Percentiles rank a stretch among this genome's conserved stretches.
Evolutionary conservation across 176 grass and related monocot species (phyloP).

Genomic region (Lolium rigidum): DNA sequence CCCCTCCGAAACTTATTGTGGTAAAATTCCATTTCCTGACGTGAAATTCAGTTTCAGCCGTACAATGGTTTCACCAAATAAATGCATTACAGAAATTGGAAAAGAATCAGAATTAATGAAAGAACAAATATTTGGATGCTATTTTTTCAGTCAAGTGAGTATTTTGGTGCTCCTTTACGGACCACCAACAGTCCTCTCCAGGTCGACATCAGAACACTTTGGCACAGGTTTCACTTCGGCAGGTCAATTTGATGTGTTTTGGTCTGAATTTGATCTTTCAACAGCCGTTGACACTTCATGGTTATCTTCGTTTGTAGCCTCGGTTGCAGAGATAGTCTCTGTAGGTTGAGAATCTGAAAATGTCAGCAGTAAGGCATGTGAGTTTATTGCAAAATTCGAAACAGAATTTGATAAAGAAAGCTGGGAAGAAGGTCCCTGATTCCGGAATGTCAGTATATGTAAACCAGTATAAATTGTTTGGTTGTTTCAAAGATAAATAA

Average conservation of each 20-base stretch:
- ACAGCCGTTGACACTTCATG: constrained; percentile 37
- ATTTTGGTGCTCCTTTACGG: constrained; percentile 29
- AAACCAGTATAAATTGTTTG: neutral
- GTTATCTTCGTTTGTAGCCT: constrained; percentile 39
- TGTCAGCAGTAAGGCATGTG: neutral
- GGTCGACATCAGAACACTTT: constrained; percentile 30
- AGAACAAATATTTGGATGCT: constrained; percentile 54
- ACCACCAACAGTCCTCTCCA: constrained; percentile 37
- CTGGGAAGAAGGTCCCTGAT: neutral
- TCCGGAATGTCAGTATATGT: neutral
- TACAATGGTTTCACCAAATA: constrained; percentile 43
- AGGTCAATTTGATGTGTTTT: constrained; percentile 53
- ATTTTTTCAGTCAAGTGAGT: constrained; percentile 59
- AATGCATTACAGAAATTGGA: constrained; percentile 55
- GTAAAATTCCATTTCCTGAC: constrained; percentile 31
- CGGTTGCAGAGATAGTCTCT: constrained; percentile 31
- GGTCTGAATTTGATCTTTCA: constrained; percentile 46
- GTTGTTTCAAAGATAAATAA: neutral
- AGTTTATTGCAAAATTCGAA: neutral
- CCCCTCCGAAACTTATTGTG: constrained; percentile 21
- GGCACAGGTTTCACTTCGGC: constrained; percentile 32
- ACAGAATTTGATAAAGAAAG: neutral
- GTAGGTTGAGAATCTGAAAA: constrained; percentile 61
- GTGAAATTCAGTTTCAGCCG: constrained; percentile 35
- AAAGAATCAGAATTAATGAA: constrained; percentile 74